Percentiles rank a stretch among this genome's conserved stretches.
Conservation (phyloP, 208 protist species). For the Borovskyia barvae region DNA sequence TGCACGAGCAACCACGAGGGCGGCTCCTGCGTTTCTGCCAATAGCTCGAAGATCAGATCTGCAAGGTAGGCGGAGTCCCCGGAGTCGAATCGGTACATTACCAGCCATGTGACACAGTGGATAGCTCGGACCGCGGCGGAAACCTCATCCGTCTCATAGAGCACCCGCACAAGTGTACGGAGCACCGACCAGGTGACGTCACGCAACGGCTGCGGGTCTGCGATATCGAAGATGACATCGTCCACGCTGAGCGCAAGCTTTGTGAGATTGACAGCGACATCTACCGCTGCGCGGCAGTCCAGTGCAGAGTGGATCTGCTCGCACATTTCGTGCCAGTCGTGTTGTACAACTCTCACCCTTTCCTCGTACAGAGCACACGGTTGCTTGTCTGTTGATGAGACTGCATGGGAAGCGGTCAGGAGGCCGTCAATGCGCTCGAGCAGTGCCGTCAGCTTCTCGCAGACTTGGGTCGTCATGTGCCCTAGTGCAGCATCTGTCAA, state of each 20-base stretch:
- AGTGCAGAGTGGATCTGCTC: slow-evolving; percentile 22
- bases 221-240: slow-evolving; percentile 25
- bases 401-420: background rate
- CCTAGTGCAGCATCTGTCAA: background rate
- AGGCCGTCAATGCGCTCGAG: background rate
- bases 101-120: slow-evolving; percentile 55
- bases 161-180: slow-evolving; percentile 29
- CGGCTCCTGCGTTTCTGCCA: slow-evolving; percentile 2
- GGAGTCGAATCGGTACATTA: slow-evolving; percentile 75
- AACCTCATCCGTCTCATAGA: slow-evolving; percentile 43
- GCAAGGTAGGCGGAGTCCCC: slow-evolving; percentile 39
- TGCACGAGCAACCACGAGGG: slow-evolving; percentile 3
- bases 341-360: too few relatives aligned
- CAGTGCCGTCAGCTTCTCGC: background rate
- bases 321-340: slow-evolving; percentile 11
- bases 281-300: slow-evolving; percentile 26
- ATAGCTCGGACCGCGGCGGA: slow-evolving; percentile 44
- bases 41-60: slow-evolving; percentile 8
- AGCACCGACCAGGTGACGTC: slow-evolving; percentile 11
- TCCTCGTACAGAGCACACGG: too few relatives aligned
- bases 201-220: slow-evolving; percentile 2
- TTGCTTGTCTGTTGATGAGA: too few relatives aligned
- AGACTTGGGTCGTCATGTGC: background rate
- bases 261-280: slow-evolving; percentile 40
- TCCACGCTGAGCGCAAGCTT: slow-evolving; percentile 41